phyloP scores from a whole-genome alignment of 2,329 filamentous ascomycete species.

The Cercospora nicotianae region DNA sequence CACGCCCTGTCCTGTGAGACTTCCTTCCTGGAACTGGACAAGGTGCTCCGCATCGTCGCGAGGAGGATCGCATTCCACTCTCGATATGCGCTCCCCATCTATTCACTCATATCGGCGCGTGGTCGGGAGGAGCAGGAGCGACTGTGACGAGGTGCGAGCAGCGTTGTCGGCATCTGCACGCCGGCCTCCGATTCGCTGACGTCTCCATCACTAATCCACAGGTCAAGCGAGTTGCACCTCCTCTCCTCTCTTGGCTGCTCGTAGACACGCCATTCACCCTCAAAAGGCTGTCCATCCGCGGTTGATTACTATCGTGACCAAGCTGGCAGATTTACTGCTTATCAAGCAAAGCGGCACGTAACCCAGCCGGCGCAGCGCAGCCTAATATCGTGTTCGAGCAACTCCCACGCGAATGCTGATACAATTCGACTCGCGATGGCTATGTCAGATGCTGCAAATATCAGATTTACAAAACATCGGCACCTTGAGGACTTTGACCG shows the following conservation, averaged over 20 bases:
- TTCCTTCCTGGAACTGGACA: not conserved
- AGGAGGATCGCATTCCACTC: not conserved
- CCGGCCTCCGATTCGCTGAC: constrained; percentile 3
- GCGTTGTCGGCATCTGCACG: not conserved
- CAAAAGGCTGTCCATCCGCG: not conserved
- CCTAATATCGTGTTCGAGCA: not conserved
- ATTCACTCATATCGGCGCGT: constrained; percentile 3
- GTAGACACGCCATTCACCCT: not conserved
- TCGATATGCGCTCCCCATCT: not conserved
- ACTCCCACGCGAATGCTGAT: not conserved
- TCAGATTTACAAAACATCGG: not conserved
- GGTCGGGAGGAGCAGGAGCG: constrained; percentile 4
- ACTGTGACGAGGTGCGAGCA: not conserved
- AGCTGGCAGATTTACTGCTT: not conserved
- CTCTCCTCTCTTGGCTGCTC: not conserved
- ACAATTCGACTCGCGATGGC: not conserved
- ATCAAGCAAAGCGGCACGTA: not conserved
- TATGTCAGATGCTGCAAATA: not conserved
- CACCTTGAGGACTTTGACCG: too few relatives aligned
- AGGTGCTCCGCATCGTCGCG: not conserved
- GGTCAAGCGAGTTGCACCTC: not conserved
- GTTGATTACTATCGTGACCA: not conserved
- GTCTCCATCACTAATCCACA: not conserved
- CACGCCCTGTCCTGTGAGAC: not conserved
- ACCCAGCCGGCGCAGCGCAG: not conserved